Conservation (phyloP, 352 stramenopile genomes). For the Phytopythium oedochilum region DNA sequence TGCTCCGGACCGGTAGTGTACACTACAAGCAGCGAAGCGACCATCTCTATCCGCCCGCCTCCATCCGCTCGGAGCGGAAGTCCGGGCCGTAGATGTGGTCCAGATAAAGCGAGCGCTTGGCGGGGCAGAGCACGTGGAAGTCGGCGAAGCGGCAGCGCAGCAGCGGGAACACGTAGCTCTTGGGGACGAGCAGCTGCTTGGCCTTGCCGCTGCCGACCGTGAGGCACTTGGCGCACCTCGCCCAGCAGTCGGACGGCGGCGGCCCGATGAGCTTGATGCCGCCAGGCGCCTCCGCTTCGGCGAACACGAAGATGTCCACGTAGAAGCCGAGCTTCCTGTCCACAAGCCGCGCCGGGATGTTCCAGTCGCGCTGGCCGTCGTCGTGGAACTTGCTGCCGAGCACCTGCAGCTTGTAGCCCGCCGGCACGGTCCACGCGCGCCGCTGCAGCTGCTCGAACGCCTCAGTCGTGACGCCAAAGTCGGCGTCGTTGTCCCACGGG, state of each 20-base stretch:
- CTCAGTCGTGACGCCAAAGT: slow-evolving; percentile 44
- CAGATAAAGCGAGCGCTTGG: slow-evolving; percentile 39
- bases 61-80: slow-evolving; percentile 19
- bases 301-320: slow-evolving; percentile 61
- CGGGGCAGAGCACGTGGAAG: slow-evolving; percentile 46
- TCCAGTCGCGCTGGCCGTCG: slow-evolving; percentile 33
- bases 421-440: slow-evolving; percentile 16
- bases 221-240: slow-evolving; percentile 41
- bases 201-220: slow-evolving; percentile 15
- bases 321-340: slow-evolving; percentile 60
- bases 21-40: no score
- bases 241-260: slow-evolving; percentile 34
- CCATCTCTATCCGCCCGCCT: not conserved
- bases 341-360: slow-evolving; percentile 52
- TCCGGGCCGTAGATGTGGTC: slow-evolving; percentile 49
- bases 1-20: no score
- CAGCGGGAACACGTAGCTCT: slow-evolving; percentile 44
- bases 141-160: slow-evolving; percentile 38
- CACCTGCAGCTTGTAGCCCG: slow-evolving; percentile 45
- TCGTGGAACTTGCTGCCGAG: slow-evolving; percentile 32
- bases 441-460: slow-evolving; percentile 35
- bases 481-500: slow-evolving; percentile 45
- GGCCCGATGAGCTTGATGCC: slow-evolving; percentile 31
- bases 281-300: slow-evolving; percentile 19
- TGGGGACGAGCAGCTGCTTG: slow-evolving; percentile 31